Percentiles rank a stretch among this genome's conserved stretches.
These are phyloP conservation scores for Amanita inopinata DNA, from an alignment of 768 basidiomycete species.

Conservation along the genomic window DNA sequence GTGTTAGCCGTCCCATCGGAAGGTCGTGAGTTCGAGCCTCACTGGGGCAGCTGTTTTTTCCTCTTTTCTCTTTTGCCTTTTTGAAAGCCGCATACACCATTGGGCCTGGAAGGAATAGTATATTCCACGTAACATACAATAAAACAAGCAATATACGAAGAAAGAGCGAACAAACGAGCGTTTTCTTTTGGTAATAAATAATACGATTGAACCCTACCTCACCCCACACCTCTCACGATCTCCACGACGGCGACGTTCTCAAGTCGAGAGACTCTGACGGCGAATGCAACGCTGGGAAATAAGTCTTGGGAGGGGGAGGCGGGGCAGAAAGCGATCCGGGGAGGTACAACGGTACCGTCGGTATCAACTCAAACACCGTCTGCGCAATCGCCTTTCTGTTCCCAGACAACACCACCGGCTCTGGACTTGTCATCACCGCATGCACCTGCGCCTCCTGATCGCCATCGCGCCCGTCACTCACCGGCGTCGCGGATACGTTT, in stretches of 20 bases:
- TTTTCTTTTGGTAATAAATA: background rate
- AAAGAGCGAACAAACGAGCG: background rate
- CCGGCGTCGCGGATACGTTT: conserved; percentile 1
- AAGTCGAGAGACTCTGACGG: conserved; percentile 11
- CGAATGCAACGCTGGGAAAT: conserved; percentile 5
- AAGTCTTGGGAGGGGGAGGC: background rate
- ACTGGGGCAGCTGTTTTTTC: conserved; percentile 39
- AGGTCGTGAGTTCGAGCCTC: conserved; percentile 71
- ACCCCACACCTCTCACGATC: background rate
- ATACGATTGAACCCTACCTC: background rate
- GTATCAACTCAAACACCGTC: conserved; percentile 71
- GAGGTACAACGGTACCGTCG: conserved; percentile 54
- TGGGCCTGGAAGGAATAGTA: background rate
- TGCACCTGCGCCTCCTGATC: conserved; percentile 77
- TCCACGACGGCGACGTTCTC: conserved; percentile 2
- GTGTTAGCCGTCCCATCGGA: conserved; percentile 32
- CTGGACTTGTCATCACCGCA: conserved; percentile 62
- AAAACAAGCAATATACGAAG: background rate
- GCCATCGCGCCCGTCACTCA: conserved; percentile 1
- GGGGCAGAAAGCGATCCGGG: conserved; percentile 2
- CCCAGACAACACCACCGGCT: conserved; percentile 25
- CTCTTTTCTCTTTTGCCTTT: conserved; percentile 1
- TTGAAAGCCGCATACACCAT: no score
- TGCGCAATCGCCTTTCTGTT: conserved; percentile 48
- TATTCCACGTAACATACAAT: conserved; percentile 6